Evolutionary conservation across 225 moss, liverwort and hornwort species (phyloP).

Genomic region (Marchantia paleacea): DNA sequence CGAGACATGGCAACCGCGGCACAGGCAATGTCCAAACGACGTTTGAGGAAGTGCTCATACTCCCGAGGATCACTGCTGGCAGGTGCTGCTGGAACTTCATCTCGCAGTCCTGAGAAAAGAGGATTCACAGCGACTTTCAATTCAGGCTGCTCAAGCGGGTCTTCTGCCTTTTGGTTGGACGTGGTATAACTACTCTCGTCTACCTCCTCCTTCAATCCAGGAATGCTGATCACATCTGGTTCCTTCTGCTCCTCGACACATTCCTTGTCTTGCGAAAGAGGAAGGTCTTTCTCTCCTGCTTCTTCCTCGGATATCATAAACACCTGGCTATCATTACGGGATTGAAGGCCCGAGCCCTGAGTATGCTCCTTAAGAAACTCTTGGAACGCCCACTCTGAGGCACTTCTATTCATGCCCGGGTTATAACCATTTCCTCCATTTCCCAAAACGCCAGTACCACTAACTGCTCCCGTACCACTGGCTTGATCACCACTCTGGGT

Average conservation of each 20-base stretch:
- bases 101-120: slow-evolving; percentile 74
- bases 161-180: slow-evolving; percentile 18
- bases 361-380: slow-evolving; percentile 65
- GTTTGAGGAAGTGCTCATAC: slow-evolving; percentile 65
- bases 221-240: slow-evolving; percentile 8
- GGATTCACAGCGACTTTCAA: slow-evolving; percentile 74
- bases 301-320: slow-evolving; percentile 31
- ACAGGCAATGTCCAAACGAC: slow-evolving; percentile 75
- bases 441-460: neutral
- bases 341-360: neutral
- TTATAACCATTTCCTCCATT: slow-evolving; percentile 26
- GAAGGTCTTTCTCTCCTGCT: slow-evolving; percentile 10
- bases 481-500: slow-evolving; percentile 29
- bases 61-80: slow-evolving; percentile 60
- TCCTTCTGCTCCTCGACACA: slow-evolving; percentile 9
- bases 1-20: slow-evolving; percentile 74
- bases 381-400: slow-evolving; percentile 86
- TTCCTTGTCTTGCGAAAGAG: neutral
- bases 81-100: slow-evolving; percentile 58
- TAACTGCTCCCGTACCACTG: neutral
- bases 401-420: slow-evolving; percentile 61
- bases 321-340: slow-evolving; percentile 12
- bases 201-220: slow-evolving; percentile 4
- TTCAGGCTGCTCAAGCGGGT: slow-evolving; percentile 59
- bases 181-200: slow-evolving; percentile 2